Percentiles rank a stretch among this genome's conserved stretches.
Conservation (phyloP, 1,284 basidiomycete species). For the Puccinia triticina region DNA sequence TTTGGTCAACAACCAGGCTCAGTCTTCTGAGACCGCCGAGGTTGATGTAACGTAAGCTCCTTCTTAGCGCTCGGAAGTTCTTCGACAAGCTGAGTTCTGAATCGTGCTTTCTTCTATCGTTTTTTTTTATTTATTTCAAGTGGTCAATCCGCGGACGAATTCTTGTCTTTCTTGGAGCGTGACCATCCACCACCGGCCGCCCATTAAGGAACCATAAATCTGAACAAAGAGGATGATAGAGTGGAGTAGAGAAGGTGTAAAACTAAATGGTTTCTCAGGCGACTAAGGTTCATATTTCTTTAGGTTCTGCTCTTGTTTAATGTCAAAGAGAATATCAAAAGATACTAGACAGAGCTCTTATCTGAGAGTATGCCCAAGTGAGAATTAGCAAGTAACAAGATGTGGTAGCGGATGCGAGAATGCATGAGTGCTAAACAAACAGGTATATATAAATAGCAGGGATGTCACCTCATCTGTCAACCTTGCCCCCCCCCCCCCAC, state of each 20-base stretch:
- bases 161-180: conserved; percentile 42
- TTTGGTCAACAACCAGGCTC: conserved; percentile 37
- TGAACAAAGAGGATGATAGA: background rate
- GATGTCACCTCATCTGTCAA: too few relatives aligned
- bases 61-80: background rate
- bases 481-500: too few relatives aligned
- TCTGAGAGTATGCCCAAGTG: too few relatives aligned
- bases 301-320: too few relatives aligned
- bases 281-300: too few relatives aligned
- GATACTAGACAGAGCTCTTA: too few relatives aligned
- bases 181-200: conserved; percentile 43
- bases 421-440: too few relatives aligned
- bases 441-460: too few relatives aligned
- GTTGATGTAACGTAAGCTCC: conserved; percentile 26
- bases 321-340: too few relatives aligned
- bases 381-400: too few relatives aligned
- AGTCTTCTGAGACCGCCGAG: conserved; percentile 14
- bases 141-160: conserved; percentile 50
- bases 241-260: background rate
- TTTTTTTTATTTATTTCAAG: background rate
- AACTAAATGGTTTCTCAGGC: too few relatives aligned
- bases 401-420: too few relatives aligned
- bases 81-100: background rate
- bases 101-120: background rate
- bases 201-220: conserved; percentile 19